These are phyloP conservation scores for Tranzscheliella williamsii DNA, from an alignment of 1,284 basidiomycete genomes.

Conservation along the genomic window DNA sequence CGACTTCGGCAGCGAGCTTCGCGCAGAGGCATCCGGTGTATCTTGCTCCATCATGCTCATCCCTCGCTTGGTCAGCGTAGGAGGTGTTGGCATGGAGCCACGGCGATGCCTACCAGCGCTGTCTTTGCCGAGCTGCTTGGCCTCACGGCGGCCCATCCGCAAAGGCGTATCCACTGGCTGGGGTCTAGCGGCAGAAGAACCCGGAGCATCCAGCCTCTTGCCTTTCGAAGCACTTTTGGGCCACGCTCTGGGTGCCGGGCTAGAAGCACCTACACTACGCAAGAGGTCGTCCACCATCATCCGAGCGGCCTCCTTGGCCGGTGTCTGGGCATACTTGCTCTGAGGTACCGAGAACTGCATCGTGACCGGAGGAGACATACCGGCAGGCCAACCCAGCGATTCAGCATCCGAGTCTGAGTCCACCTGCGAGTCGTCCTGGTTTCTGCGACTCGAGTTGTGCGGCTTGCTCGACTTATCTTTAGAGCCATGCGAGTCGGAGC, in stretches of 20 bases:
- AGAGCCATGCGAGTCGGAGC: conserved; percentile 57
- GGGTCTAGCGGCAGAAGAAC: conserved; percentile 12
- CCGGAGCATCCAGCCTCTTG: background rate
- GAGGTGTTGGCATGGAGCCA: conserved; percentile 55
- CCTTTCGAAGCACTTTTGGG: conserved; percentile 25
- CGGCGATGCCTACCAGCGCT: conserved; percentile 25
- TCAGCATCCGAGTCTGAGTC: conserved; percentile 63
- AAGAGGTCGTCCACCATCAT: conserved; percentile 58
- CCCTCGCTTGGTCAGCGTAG: conserved; percentile 48
- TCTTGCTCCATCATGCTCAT: conserved; percentile 10
- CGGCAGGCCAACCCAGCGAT: conserved; percentile 63
- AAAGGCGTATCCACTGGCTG: conserved; percentile 49
- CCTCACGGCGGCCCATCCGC: conserved; percentile 24
- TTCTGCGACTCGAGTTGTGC: background rate
- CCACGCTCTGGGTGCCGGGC: conserved; percentile 28
- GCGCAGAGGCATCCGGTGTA: conserved; percentile 2
- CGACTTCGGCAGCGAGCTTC: background rate
- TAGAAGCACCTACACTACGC: conserved; percentile 45
- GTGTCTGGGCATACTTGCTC: conserved; percentile 69
- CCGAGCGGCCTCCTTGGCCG: conserved; percentile 58
- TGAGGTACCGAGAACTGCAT: conserved; percentile 79
- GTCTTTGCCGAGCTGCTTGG: conserved; percentile 16
- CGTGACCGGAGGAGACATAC: conserved; percentile 83
- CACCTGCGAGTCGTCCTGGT: conserved; percentile 49
- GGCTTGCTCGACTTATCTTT: background rate